Conservation (phyloP, 2,329 filamentous ascomycete species). For the Pseudogymnoascus sp. region DNA sequence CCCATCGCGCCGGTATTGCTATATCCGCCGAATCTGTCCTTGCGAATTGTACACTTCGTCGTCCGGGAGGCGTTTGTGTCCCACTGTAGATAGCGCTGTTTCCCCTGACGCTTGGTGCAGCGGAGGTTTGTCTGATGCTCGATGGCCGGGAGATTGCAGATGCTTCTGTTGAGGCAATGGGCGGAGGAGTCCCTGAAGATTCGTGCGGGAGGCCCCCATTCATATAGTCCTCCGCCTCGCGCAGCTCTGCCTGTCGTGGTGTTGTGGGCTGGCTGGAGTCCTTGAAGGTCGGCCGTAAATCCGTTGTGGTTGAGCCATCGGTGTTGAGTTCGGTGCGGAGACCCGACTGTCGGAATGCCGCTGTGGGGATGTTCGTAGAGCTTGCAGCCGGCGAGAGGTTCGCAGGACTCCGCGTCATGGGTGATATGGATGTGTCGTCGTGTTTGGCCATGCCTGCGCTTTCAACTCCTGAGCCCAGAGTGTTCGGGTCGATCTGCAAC, state of each 20-base stretch:
- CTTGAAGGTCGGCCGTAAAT: constrained; percentile 12
- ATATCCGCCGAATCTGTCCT: constrained; percentile 41
- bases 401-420: constrained; percentile 29
- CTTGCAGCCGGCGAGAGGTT: constrained; percentile 23
- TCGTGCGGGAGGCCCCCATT: constrained; percentile 27
- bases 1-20: constrained; percentile 49
- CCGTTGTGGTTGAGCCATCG: constrained; percentile 14
- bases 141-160: background rate
- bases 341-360: constrained; percentile 22
- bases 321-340: constrained; percentile 24
- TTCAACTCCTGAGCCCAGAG: constrained; percentile 5
- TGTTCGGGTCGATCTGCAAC: constrained; percentile 1
- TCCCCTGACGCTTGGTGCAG: constrained; percentile 6
- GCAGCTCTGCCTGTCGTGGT: constrained; percentile 13
- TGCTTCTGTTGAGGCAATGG: background rate
- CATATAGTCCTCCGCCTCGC: constrained; percentile 27
- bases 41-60: constrained; percentile 72
- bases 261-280: constrained; percentile 14
- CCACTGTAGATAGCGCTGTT: background rate
- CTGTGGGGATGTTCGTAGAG: constrained; percentile 21
- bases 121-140: background rate
- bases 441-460: constrained; percentile 6
- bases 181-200: background rate
- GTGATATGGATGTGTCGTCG: constrained; percentile 22
- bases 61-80: constrained; percentile 31